phyloP scores from a whole-genome alignment of 192 early-diverging fungal species.

The Backusella psychrophila region DNA sequence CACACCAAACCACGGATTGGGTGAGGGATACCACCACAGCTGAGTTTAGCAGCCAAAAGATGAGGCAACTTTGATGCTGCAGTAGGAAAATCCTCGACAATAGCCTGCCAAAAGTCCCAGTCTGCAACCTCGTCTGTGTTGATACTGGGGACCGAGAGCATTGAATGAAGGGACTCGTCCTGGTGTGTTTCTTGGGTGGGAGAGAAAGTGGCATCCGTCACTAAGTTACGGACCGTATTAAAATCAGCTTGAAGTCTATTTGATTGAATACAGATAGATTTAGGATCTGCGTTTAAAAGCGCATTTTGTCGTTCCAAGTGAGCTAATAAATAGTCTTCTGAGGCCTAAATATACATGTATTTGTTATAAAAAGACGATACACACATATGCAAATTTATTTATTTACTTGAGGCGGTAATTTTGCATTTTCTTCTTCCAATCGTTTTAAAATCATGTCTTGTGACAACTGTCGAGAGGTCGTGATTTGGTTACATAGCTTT shows the following conservation, averaged over 20 bases:
- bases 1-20: constrained; percentile 85
- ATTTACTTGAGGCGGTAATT: constrained; percentile 54
- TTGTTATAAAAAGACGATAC: background rate
- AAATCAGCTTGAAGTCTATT: constrained; percentile 57
- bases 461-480: background rate
- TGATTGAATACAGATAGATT: constrained; percentile 58
- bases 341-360: constrained; percentile 37
- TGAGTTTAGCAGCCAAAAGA: constrained; percentile 67
- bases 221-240: constrained; percentile 47
- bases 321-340: constrained; percentile 54
- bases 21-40: constrained; percentile 75
- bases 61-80: constrained; percentile 67
- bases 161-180: background rate
- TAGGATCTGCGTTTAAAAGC: constrained; percentile 55
- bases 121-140: constrained; percentile 16
- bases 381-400: background rate
- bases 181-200: constrained; percentile 18
- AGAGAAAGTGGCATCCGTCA: constrained; percentile 30
- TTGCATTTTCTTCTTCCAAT: constrained; percentile 56
- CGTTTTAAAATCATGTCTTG: constrained; percentile 32
- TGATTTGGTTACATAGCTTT: constrained; percentile 15
- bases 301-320: constrained; percentile 60
- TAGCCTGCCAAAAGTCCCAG: constrained; percentile 83
- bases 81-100: constrained; percentile 75
- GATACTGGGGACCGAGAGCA: background rate